Evolutionary conservation across 306 rosid genomes (phyloP).

Genomic region (Prinsepia uniflora): DNA sequence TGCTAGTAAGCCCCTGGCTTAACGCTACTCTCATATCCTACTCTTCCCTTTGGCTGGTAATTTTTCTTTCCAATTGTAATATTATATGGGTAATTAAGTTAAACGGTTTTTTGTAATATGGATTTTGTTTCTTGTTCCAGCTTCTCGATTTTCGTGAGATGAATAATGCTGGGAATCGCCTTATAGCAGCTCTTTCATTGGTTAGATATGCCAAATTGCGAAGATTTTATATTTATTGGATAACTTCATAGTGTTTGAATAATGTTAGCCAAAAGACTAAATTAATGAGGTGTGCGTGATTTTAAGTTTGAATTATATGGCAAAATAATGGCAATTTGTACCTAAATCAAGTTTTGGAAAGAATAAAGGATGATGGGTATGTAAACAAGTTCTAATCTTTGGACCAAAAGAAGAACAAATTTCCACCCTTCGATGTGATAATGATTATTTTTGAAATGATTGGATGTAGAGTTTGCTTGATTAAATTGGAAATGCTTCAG

Average conservation of each 20-base stretch:
- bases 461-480: slow-evolving; percentile 1
- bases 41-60: slow-evolving; percentile 62
- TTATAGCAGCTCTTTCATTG: slow-evolving; percentile 62
- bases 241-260: neutral
- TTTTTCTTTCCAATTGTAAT: neutral
- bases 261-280: neutral
- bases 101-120: neutral
- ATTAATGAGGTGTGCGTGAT: neutral
- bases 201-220: slow-evolving; percentile 29
- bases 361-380: neutral
- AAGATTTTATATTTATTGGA: neutral
- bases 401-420: no score
- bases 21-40: slow-evolving; percentile 49
- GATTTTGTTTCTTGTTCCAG: slow-evolving; percentile 31
- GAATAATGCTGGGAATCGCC: slow-evolving; percentile 65
- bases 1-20: slow-evolving; percentile 61
- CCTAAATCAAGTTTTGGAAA: neutral
- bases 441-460: neutral
- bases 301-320: neutral
- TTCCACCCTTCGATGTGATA: neutral
- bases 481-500: neutral
- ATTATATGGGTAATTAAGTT: neutral
- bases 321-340: neutral
- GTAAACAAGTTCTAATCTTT: no score
- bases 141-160: slow-evolving; percentile 57